phyloP scores from a whole-genome alignment of 108 stramenopile genomes.

The Pinguiococcus pyrenoidosus region DNA sequence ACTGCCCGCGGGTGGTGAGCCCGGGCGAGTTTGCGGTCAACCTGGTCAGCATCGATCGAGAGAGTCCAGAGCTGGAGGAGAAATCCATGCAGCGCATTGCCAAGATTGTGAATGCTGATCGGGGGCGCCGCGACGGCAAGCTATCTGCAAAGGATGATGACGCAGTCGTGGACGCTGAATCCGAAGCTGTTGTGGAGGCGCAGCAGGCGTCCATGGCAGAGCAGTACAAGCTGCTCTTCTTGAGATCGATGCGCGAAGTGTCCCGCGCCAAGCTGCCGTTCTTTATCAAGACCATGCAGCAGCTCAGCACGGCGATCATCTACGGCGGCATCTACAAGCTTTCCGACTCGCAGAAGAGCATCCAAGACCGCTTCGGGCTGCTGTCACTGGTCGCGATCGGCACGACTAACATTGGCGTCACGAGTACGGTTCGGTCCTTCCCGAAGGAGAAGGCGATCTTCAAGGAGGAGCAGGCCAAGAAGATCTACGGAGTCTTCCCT shows the following conservation, averaged over 20 bases:
- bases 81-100: too few species aligned
- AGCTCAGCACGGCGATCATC: slow-evolving; percentile 57
- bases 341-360: slow-evolving; percentile 44
- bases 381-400: slow-evolving; percentile 65
- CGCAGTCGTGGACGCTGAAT: too few species aligned
- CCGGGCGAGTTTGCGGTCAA: slow-evolving; percentile 25
- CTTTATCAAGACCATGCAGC: slow-evolving; percentile 59
- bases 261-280: slow-evolving; percentile 56
- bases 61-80: too few species aligned
- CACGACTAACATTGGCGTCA: slow-evolving; percentile 64
- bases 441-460: slow-evolving; percentile 72
- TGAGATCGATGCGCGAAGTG: slow-evolving; percentile 47
- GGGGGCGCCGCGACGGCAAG: too few species aligned
- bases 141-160: slow-evolving; percentile 17
- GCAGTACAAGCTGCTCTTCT: slow-evolving; percentile 52
- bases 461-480: slow-evolving; percentile 46
- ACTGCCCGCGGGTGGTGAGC: slow-evolving; percentile 10
- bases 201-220: slow-evolving; percentile 47
- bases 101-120: too few species aligned
- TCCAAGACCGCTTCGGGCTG: slow-evolving; percentile 59
- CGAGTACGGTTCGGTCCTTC: slow-evolving; percentile 54
- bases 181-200: too few species aligned
- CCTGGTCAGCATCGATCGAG: background rate
- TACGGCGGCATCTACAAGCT: slow-evolving; percentile 67
- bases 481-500: slow-evolving; percentile 64